phyloP scores from a whole-genome alignment of 2,329 filamentous ascomycete species.

The Purpureocillium lavendulum region DNA sequence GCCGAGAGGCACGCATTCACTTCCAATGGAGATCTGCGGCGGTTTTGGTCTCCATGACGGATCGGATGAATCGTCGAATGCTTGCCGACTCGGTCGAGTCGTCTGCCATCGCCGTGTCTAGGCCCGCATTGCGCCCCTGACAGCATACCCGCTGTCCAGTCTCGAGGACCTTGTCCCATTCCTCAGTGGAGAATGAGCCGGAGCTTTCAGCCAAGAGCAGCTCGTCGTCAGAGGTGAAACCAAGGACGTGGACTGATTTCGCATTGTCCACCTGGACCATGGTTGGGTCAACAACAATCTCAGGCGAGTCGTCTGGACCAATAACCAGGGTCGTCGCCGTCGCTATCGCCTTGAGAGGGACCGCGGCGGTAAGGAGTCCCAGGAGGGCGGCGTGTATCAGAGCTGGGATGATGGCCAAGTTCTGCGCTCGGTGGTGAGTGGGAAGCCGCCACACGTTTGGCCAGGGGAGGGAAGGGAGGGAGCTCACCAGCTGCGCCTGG shows the following conservation, averaged over 20 bases:
- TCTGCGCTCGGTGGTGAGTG: conserved; percentile 34
- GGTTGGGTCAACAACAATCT: conserved; percentile 51
- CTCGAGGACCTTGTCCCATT: conserved; percentile 66
- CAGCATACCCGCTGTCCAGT: conserved; percentile 60
- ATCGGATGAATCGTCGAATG: conserved; percentile 53
- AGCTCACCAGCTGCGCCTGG: conserved; percentile 51
- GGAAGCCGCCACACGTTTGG: conserved; percentile 6
- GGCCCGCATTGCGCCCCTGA: conserved; percentile 24
- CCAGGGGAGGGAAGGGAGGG: neutral
- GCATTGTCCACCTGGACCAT: conserved; percentile 53
- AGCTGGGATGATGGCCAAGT: conserved; percentile 71
- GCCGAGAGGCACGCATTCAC: conserved; percentile 20
- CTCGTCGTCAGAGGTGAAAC: conserved; percentile 66
- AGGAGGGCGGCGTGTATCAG: conserved; percentile 73
- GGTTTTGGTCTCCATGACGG: conserved; percentile 49
- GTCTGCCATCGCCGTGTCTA: conserved; percentile 38
- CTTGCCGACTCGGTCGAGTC: conserved; percentile 32
- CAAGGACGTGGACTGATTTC: conserved; percentile 71
- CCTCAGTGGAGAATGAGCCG: conserved; percentile 64
- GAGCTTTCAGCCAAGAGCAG: conserved; percentile 75
- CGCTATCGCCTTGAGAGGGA: conserved; percentile 69
- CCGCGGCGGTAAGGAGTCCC: conserved; percentile 70
- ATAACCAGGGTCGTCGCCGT: conserved; percentile 59
- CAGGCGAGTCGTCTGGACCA: conserved; percentile 27
- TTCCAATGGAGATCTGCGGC: conserved; percentile 50